Evolutionary conservation across 2,329 filamentous ascomycete species (phyloP).

Genomic region (Furcasterigmium furcatum): DNA sequence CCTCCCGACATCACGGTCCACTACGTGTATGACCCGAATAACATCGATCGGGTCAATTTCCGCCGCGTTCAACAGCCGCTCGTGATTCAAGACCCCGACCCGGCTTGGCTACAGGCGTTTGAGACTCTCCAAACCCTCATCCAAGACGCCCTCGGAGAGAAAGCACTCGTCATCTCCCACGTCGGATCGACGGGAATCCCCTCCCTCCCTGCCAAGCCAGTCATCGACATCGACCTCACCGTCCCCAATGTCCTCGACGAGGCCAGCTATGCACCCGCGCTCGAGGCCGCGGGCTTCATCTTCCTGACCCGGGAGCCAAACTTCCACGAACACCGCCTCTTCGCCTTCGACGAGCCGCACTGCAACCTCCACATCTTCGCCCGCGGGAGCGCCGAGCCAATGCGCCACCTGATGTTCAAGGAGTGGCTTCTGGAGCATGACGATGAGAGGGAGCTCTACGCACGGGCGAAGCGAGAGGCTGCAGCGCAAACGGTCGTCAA

Average conservation of each 20-base stretch:
- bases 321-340: slow-evolving; percentile 48
- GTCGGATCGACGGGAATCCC: slow-evolving; percentile 49
- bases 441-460: slow-evolving; percentile 36
- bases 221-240: slow-evolving; percentile 50
- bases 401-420: slow-evolving; percentile 38
- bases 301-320: slow-evolving; percentile 41
- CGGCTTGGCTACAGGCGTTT: slow-evolving; percentile 1
- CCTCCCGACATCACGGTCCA: slow-evolving; percentile 3
- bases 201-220: slow-evolving; percentile 43
- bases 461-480: slow-evolving; percentile 30
- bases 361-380: slow-evolving; percentile 48
- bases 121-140: background rate
- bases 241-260: slow-evolving; percentile 37
- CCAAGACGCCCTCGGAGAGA: background rate
- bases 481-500: slow-evolving; percentile 20
- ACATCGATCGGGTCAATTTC: slow-evolving; percentile 6
- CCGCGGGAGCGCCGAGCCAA: slow-evolving; percentile 34
- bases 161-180: slow-evolving; percentile 22
- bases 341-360: slow-evolving; percentile 28
- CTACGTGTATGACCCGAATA: slow-evolving; percentile 4
- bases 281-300: slow-evolving; percentile 40
- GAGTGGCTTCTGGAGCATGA: slow-evolving; percentile 36
- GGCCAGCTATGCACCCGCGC: slow-evolving; percentile 33
- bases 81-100: slow-evolving; percentile 7
- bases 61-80: slow-evolving; percentile 4